Percentiles rank a stretch among this genome's conserved stretches.
phyloP scores from a whole-genome alignment of 331 rosid species.

The Saraca asoca region DNA sequence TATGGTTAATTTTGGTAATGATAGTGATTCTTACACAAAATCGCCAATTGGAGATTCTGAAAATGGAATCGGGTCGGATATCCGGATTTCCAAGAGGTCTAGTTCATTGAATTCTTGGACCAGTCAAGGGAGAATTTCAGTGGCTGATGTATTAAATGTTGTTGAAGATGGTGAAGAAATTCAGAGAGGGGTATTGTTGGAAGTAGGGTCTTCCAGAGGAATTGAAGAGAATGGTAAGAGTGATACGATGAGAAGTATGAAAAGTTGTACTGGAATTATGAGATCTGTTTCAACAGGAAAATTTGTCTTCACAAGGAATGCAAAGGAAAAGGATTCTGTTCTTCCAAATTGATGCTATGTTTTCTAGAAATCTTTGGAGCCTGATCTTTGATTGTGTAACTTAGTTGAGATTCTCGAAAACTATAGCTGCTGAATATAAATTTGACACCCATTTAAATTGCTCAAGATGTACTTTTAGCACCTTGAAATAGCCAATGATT shows the following conservation, averaged over 20 bases:
- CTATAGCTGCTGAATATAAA: no score
- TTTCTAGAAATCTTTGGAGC: background rate
- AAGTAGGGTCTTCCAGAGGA: slow-evolving; percentile 45
- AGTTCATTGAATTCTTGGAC: slow-evolving; percentile 39
- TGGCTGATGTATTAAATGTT: slow-evolving; percentile 45
- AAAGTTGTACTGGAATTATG: slow-evolving; percentile 36
- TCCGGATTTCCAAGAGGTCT: slow-evolving; percentile 38
- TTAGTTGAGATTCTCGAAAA: background rate
- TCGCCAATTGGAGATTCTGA: slow-evolving; percentile 22
- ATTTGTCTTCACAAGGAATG: slow-evolving; percentile 40
- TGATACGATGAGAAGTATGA: slow-evolving; percentile 32
- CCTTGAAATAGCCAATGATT: no score
- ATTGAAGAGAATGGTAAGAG: slow-evolving; percentile 29
- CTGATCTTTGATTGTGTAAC: background rate
- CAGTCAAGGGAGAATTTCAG: slow-evolving; percentile 34
- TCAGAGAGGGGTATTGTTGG: slow-evolving; percentile 18
- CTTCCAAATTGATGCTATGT: slow-evolving; percentile 37
- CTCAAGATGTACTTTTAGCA: no score
- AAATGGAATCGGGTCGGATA: background rate
- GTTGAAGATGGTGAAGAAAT: slow-evolving; percentile 35
- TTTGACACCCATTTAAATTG: no score
- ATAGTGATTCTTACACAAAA: slow-evolving; percentile 19
- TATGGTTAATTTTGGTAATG: slow-evolving; percentile 25
- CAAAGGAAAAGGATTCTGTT: slow-evolving; percentile 35
- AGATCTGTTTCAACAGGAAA: slow-evolving; percentile 51